Evolutionary conservation across 768 basidiomycete species (phyloP).

Genomic region (Amanita subjunquillea): DNA sequence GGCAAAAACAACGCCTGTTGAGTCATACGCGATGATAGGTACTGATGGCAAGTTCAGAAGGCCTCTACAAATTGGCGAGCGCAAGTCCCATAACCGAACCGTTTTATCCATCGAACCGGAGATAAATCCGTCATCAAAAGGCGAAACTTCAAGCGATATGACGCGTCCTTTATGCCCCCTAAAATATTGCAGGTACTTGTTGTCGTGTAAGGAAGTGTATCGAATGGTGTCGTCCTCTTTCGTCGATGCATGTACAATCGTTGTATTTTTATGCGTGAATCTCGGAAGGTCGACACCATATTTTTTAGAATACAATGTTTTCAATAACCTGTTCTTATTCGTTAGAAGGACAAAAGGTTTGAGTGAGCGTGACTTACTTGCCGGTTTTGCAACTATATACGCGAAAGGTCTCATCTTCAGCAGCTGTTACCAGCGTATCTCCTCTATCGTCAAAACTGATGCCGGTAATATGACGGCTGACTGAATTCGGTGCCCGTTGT

Average conservation of each 20-base stretch:
- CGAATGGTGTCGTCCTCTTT: slow-evolving; percentile 93
- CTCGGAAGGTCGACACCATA: slow-evolving; percentile 93
- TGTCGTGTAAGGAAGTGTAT: slow-evolving; percentile 93
- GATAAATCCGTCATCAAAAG: slow-evolving; percentile 92
- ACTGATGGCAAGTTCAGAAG: slow-evolving; percentile 63
- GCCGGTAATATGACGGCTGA: slow-evolving; percentile 72
- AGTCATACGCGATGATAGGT: slow-evolving; percentile 79
- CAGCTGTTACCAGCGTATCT: slow-evolving; percentile 76
- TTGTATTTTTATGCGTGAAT: slow-evolving; percentile 85
- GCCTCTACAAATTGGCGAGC: slow-evolving; percentile 68
- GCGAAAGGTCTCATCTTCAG: slow-evolving; percentile 87
- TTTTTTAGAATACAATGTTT: slow-evolving; percentile 85
- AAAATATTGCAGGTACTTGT: slow-evolving; percentile 94
- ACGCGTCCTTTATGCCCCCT: slow-evolving; percentile 88
- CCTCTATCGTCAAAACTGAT: slow-evolving; percentile 89
- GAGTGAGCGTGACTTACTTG: slow-evolving; percentile 62
- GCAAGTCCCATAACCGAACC: slow-evolving; percentile 92
- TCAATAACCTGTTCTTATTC: slow-evolving; percentile 43
- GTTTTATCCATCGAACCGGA: slow-evolving; percentile 92
- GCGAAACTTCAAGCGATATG: slow-evolving; percentile 83
- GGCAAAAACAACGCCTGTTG: slow-evolving; percentile 75
- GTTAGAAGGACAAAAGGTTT: slow-evolving; percentile 13
- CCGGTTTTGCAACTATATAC: slow-evolving; percentile 85
- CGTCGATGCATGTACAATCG: slow-evolving; percentile 85
- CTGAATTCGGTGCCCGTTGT: slow-evolving; percentile 28